phyloP scores from a whole-genome alignment of 768 basidiomycete species.

The Russula sp. region DNA sequence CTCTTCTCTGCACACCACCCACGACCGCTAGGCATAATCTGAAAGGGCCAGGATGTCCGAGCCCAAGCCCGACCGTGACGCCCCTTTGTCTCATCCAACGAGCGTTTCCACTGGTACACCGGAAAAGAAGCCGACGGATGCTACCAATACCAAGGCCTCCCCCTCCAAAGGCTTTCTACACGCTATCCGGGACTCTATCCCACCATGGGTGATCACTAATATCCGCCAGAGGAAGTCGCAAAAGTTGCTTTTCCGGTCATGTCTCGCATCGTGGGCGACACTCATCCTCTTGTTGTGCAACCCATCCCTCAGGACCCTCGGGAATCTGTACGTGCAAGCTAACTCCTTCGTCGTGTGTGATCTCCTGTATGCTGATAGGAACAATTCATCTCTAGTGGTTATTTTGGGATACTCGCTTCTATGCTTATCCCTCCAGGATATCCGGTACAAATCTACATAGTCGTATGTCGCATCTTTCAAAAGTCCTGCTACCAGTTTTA shows the following conservation, averaged over 20 bases:
- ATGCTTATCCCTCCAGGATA: conserved; percentile 21
- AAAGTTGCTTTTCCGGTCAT: conserved; percentile 43
- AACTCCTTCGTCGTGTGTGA: neutral
- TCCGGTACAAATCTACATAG: conserved; percentile 20
- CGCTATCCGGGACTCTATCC: conserved; percentile 19
- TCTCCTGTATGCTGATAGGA: neutral
- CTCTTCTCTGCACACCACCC: neutral
- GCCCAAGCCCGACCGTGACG: neutral
- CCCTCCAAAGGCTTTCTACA: neutral
- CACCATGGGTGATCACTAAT: conserved; percentile 41
- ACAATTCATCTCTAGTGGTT: conserved; percentile 1
- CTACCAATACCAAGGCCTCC: neutral
- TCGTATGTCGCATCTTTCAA: conserved; percentile 19
- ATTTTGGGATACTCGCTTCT: conserved; percentile 19
- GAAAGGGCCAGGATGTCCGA: conserved; percentile 10
- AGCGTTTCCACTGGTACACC: neutral
- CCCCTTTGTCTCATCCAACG: conserved; percentile 7
- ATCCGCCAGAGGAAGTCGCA: conserved; percentile 39
- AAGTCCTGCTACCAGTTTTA: conserved; percentile 41
- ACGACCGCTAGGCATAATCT: neutral
- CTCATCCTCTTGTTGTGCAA: conserved; percentile 43
- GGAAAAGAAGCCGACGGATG: neutral
- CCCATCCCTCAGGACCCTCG: conserved; percentile 39
- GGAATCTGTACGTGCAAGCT: conserved; percentile 41
- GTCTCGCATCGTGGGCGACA: conserved; percentile 41